Conservation (phyloP, 345 rosid species). For the Arabidopsis suecica region DNA sequence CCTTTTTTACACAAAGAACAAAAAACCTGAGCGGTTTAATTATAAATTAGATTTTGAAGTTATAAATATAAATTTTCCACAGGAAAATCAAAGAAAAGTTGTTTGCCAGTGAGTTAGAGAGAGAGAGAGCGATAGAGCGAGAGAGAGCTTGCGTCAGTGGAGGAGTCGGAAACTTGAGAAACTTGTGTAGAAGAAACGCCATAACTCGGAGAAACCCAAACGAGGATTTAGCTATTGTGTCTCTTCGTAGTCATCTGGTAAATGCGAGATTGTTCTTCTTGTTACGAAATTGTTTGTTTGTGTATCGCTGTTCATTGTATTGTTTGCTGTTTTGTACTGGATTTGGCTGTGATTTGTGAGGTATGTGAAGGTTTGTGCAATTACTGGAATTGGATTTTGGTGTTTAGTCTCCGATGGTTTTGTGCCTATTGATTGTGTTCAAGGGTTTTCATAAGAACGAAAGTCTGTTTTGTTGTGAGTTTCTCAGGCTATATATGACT, state of each 20-base stretch:
- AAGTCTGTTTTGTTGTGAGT: constrained; percentile 12
- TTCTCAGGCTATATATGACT: constrained; percentile 6
- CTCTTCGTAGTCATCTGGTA: constrained; percentile 34
- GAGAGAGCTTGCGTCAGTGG: constrained; percentile 16
- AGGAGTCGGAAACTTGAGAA: constrained; percentile 3
- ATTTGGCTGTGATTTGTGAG: constrained; percentile 28
- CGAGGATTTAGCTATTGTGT: constrained; percentile 9
- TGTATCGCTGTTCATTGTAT: constrained; percentile 24
- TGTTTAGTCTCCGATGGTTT: constrained; percentile 36
- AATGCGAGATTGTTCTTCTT: constrained; percentile 36
- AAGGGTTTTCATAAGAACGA: constrained; percentile 36
- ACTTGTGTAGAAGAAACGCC: constrained; percentile 30
- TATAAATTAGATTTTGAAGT: constrained; percentile 35
- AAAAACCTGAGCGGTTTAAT: constrained; percentile 35
- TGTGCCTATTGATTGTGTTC: constrained; percentile 31
- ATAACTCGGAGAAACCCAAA: constrained; percentile 27
- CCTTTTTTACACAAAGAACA: constrained; percentile 35
- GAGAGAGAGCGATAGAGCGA: constrained; percentile 9
- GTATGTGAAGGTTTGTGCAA: constrained; percentile 24
- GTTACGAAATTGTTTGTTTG: constrained; percentile 22
- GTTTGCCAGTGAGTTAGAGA: constrained; percentile 27
- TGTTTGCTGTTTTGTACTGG: constrained; percentile 14
- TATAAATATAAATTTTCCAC: constrained; percentile 25
- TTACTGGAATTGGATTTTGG: constrained; percentile 33
- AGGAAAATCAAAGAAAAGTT: constrained; percentile 28